These are phyloP conservation scores for Candida caryicola DNA, from an alignment of 805 yeast species.

Conservation along the genomic window DNA sequence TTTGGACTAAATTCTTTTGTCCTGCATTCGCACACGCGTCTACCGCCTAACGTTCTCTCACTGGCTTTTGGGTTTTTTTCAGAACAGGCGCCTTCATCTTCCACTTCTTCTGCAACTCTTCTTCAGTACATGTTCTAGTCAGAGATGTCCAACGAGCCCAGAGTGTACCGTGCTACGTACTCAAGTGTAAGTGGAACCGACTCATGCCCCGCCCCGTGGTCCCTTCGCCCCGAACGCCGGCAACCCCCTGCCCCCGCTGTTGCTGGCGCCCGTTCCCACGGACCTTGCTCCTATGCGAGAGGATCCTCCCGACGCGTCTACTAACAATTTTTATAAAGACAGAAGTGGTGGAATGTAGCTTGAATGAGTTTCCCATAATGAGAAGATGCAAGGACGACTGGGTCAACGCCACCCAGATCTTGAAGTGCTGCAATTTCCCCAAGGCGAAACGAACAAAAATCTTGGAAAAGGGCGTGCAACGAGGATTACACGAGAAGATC, in stretches of 20 bases:
- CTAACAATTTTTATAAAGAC: conserved; percentile 23
- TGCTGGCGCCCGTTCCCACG: too few relatives aligned
- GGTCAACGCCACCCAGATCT: conserved; percentile 95
- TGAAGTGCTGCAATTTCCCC: conserved; percentile 91
- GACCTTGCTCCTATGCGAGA: too few relatives aligned
- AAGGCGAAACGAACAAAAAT: conserved; percentile 92
- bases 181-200: conserved; percentile 36
- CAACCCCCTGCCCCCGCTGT: background rate
- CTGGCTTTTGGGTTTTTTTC: background rate
- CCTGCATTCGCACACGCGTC: conserved; percentile 5
- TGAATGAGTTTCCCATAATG: conserved; percentile 77
- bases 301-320: conserved; percentile 5
- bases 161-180: conserved; percentile 45
- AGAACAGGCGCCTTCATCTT: background rate
- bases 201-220: background rate
- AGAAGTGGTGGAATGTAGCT: conserved; percentile 70
- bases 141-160: conserved; percentile 33
- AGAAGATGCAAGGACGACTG: conserved; percentile 87
- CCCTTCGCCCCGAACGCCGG: background rate
- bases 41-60: too few relatives aligned
- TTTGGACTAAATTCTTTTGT: too few relatives aligned
- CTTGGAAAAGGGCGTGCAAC: conserved; percentile 89
- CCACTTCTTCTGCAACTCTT: background rate
- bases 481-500: conserved; percentile 84
- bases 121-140: background rate